Evolutionary conservation across 2,329 filamentous ascomycete genomes (phyloP).

Genomic region (Talaromyces funiculosus): DNA sequence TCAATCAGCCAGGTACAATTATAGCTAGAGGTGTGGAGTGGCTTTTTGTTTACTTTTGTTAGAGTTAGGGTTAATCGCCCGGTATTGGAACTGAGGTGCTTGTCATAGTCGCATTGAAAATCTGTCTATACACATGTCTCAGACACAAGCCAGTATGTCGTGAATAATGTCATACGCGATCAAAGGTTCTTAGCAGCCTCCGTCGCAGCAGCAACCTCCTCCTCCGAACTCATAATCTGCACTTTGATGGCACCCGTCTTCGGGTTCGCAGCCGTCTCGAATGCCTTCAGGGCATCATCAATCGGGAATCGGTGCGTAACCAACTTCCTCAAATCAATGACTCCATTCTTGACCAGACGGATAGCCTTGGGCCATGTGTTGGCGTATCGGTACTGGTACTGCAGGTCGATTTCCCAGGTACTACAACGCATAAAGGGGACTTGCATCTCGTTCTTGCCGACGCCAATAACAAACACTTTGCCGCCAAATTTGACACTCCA

Average conservation of each 20-base stretch:
- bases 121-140: background rate
- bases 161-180: background rate
- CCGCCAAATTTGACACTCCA: constrained; percentile 91
- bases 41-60: background rate
- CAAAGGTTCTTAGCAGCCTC: constrained; percentile 4
- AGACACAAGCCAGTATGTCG: background rate
- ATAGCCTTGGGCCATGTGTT: constrained; percentile 97
- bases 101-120: background rate
- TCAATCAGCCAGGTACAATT: background rate
- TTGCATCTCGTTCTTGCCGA: constrained; percentile 91
- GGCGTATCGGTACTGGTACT: constrained; percentile 93
- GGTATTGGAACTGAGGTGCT: background rate
- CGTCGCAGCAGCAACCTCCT: constrained; percentile 26
- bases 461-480: constrained; percentile 94
- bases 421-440: constrained; percentile 92
- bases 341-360: constrained; percentile 73
- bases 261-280: constrained; percentile 79
- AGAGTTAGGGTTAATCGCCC: background rate
- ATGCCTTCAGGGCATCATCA: constrained; percentile 83
- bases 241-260: constrained; percentile 97
- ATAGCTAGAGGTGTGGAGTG: background rate
- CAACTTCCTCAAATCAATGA: constrained; percentile 73
- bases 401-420: constrained; percentile 85
- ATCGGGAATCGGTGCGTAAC: constrained; percentile 83
- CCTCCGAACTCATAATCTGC: constrained; percentile 60